Base-by-base conservation (phyloP, 1,139 yeast genomes). In the Diutina mesorugosa region DNA sequence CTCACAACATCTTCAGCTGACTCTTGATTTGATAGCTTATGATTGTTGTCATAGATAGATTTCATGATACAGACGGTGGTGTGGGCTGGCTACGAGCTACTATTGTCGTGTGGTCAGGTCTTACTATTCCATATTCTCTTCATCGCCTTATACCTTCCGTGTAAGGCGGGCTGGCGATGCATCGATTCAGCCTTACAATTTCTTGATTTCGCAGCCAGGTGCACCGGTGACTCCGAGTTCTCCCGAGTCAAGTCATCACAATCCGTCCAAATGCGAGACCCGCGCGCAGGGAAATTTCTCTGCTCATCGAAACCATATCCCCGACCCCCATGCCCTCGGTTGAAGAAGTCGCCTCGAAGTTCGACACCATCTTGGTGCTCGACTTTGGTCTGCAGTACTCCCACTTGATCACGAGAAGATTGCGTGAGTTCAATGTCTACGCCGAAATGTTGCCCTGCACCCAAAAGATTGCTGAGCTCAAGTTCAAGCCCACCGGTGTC, bases 361-460 rank as follows among this genome's bases (percentile, higher is more conserved):
- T 90, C 72, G 97, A 93, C 81, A 93, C 99, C 78, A 90, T 93
- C 65, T 80, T 93, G 77, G 97, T 93, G 71, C 83, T 93, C 71
- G 99, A 93, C 72, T 93, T 93, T 70, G 99, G 99, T 61, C 93
- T 99, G 60, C 99, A 93, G 76, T 93, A 93, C 77, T 89, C 97
- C 60, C 99, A 93, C 70, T 78, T 93, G 70, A 90, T 93, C 72
- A 93, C 98, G 61, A 87, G 99, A 76, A 88, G 99, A 75, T 80
- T 93, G 67, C 89, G 99, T 80, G 99, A 93, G 72, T 90, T 91
- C 79, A 90, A 93, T 72, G 93, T 93, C 63, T 93, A 95, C 73
- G 98, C 99, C 63, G 99, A 95, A 77, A 93, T 93, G 99, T 81
- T 93, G 62, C 99, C 99, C 64, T 93, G 99, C 75, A 93, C 99